Base-by-base conservation (phyloP, 176 grass and related monocot genomes). In the Juncus effusus region DNA sequence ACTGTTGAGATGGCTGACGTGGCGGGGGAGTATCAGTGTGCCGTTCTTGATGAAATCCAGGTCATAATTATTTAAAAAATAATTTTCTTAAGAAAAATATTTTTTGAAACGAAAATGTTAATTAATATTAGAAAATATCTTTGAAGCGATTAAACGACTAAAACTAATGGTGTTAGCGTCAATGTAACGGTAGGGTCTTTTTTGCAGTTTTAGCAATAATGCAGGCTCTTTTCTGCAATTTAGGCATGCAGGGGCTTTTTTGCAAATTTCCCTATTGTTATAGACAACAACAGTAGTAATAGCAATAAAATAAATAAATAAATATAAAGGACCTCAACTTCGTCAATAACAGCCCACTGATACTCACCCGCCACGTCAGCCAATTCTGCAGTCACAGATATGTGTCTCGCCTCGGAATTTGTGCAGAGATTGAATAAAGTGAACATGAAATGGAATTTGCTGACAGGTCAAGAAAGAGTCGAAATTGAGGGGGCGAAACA, bases 21-120 rank as follows among this genome's bases (percentile, higher is more conserved):
- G 62, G 79, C 87, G 40, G 76, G 79, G 5, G 77, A 91, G 41
- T 96, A 91, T 72, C 82, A 86, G 3, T 96, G 92, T 56, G 87
- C 82, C 74, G 72, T 91, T 67, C 88, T 96, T 74, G 92, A 96
- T 83, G 92, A 96, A 84, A 91, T 96, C 74, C 93, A 96, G 93
- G 93, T 96, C 11, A 45, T 84, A 10, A 54, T 38, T 28, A 28
- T 28, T 28, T 28, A 28, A 28, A 28, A 28, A 28, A 28, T 28
- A 28, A 89, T 76, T 75, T 92, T 87, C 93, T 97, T 84, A 63
- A 73, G 67, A 10, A 41, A 58, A 1, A 71, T 35, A 28, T 28
- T 28, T 28, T 28, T 28, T 28, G 19, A 28, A 28, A 28, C 19
- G 1, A 6, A 71, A 4, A 41, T 28, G 19, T 71, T 35, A 71